These are phyloP conservation scores for Angomonas deanei DNA, from an alignment of 208 protist genomes.

Conservation along the genomic window DNA sequence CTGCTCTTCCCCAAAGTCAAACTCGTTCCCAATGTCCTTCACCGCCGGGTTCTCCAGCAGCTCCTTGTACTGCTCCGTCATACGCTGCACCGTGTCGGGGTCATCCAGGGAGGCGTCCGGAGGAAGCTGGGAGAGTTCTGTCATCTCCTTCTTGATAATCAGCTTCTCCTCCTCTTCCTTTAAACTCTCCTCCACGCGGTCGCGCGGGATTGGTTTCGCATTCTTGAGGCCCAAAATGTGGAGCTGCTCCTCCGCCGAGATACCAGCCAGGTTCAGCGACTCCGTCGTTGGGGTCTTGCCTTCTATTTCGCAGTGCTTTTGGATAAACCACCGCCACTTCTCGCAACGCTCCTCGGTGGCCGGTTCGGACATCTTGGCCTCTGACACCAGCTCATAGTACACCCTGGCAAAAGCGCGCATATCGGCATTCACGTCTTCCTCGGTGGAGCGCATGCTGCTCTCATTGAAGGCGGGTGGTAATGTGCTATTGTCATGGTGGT, in stretches of 20 bases:
- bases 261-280: constrained; percentile 44
- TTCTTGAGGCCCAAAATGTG: constrained; percentile 75
- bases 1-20: constrained; percentile 35
- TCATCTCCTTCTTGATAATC: constrained; percentile 46
- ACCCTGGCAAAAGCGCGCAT: constrained; percentile 71
- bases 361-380: constrained; percentile 73
- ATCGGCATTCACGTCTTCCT: constrained; percentile 62
- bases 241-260: constrained; percentile 70
- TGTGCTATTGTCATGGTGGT: constrained; percentile 43
- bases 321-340: constrained; percentile 75
- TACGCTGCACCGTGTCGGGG: constrained; percentile 29
- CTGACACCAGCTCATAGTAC: constrained; percentile 82
- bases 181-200: constrained; percentile 54
- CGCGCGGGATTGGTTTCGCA: constrained; percentile 61
- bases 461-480: constrained; percentile 70
- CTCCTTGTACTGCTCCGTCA: constrained; percentile 43
- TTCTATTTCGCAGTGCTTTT: constrained; percentile 69
- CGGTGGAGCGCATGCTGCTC: constrained; percentile 33
- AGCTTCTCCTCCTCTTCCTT: constrained; percentile 70
- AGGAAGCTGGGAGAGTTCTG: background rate
- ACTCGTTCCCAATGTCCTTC: constrained; percentile 53
- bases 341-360: constrained; percentile 68
- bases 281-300: constrained; percentile 40
- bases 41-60: constrained; percentile 71
- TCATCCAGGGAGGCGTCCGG: constrained; percentile 15